These are phyloP conservation scores for Persicaria tinctoria DNA, from an alignment of 148 eudicot genomes.

Conservation along the genomic window DNA sequence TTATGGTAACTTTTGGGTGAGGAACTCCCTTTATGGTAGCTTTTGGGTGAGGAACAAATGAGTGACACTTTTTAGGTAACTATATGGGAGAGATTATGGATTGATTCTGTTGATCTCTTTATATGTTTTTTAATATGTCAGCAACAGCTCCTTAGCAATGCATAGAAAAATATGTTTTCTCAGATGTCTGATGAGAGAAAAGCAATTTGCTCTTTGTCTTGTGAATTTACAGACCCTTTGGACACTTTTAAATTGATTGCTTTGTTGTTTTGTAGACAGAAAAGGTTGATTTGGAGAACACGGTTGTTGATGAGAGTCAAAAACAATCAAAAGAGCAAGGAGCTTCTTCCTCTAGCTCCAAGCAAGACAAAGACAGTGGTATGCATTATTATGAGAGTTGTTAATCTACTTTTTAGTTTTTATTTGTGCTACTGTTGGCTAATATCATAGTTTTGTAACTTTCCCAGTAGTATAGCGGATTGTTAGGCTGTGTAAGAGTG, in stretches of 20 bases:
- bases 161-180: too few species aligned
- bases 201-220: background rate
- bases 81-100: too few species aligned
- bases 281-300: slow-evolving; percentile 92
- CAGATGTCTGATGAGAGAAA: too few species aligned
- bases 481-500: too few species aligned
- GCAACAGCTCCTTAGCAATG: too few species aligned
- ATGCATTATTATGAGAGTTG: slow-evolving; percentile 14
- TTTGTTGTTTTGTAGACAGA: slow-evolving; percentile 51
- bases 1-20: too few species aligned
- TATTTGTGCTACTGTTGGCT: background rate
- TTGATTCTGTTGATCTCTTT: too few species aligned
- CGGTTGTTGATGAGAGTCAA: slow-evolving; percentile 95
- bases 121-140: too few species aligned
- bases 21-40: too few species aligned
- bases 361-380: slow-evolving; percentile 75
- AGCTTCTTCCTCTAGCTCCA: slow-evolving; percentile 35
- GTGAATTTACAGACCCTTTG: background rate
- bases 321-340: slow-evolving; percentile 60
- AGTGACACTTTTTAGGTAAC: too few species aligned
- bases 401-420: too few species aligned
- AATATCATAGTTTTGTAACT: background rate
- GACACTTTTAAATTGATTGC: slow-evolving; percentile 1
- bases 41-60: too few species aligned
- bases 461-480: background rate